Evolutionary conservation across 768 basidiomycete genomes (phyloP).

Genomic region (Paxillus rubicundulus): DNA sequence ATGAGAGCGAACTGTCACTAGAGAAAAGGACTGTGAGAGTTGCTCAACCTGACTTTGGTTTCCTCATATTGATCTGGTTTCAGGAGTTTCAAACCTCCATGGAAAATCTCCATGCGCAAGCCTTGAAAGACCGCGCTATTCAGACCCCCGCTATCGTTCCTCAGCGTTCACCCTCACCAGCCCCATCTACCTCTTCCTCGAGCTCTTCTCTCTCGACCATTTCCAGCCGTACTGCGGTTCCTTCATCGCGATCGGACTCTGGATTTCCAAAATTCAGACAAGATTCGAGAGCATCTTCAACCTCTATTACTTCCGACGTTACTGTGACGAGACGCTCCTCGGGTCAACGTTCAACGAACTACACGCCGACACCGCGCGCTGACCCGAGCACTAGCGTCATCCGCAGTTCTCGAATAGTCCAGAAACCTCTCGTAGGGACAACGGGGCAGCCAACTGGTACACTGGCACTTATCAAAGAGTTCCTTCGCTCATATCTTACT

Average conservation of each 20-base stretch:
- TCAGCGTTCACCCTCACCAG: slow-evolving; percentile 42
- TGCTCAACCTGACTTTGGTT: background rate
- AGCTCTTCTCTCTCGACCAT: slow-evolving; percentile 65
- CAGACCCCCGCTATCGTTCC: slow-evolving; percentile 22
- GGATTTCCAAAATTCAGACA: slow-evolving; percentile 12
- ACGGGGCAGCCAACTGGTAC: slow-evolving; percentile 19
- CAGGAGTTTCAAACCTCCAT: slow-evolving; percentile 35
- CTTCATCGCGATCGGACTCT: slow-evolving; percentile 23
- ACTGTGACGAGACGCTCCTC: slow-evolving; percentile 24
- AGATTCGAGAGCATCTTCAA: slow-evolving; percentile 18
- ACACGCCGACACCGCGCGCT: slow-evolving; percentile 7
- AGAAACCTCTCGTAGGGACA: slow-evolving; percentile 9
- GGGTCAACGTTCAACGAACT: slow-evolving; percentile 5
- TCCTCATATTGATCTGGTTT: slow-evolving; percentile 7
- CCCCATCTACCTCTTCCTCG: slow-evolving; percentile 59
- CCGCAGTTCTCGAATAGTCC: slow-evolving; percentile 8
- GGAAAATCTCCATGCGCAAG: slow-evolving; percentile 37
- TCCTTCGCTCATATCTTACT: slow-evolving; percentile 47
- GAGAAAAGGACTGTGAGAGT: slow-evolving; percentile 51
- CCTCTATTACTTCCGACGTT: slow-evolving; percentile 22
- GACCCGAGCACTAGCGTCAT: slow-evolving; percentile 14
- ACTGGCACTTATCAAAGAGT: slow-evolving; percentile 47
- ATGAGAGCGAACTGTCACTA: slow-evolving; percentile 61
- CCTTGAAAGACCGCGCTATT: slow-evolving; percentile 27
- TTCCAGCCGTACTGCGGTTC: slow-evolving; percentile 72